Evolutionary conservation across 805 yeast genomes (phyloP), one percentile per base, ranked within the genome.

Genomic region (Lipomyces spencermartinsiae): DNA sequence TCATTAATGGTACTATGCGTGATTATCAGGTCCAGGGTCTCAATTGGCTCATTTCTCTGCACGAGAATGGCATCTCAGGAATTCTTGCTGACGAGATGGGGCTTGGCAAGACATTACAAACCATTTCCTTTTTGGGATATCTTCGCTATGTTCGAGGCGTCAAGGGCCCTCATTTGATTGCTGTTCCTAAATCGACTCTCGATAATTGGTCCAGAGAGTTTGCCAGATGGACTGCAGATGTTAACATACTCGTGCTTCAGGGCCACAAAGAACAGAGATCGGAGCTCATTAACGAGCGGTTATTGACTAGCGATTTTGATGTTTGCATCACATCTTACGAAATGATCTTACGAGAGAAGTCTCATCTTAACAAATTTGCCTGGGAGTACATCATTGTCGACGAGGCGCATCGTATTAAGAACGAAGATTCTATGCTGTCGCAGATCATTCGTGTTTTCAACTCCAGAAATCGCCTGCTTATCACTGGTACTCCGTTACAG

Each of bases 71-170:
- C 73, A 83, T 94, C 57, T 90, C 97, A 9, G 99, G 99, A 25
- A 95, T 94, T 58, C 81, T 94, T 61, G 99, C 99, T 12, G 99
- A 94, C 80, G 99, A 94, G 78, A 94, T 95, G 99, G 99, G 99
- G 2, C 83, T 94, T 54, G 99, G 99, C 65, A 94, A 94, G 79
- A 94, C 99, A 4, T 81, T 95, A 65, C 99, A 94, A 79, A 94
- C 98, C 0, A 92, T 94, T 59, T 87, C 98, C 1, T 95, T 94
- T 74, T 80, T 94, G 60, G 98, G 98, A 0, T 92, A 91, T 77
- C 79, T 95, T 68, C 85, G 98, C 71, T 92, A 92, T 76, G 82
- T 88, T 64, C 88, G 88, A 74, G 85, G 87, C 35, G 85, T 93
- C 16, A 90, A 89, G 69, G 99, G 99, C 0, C 99, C 99, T 0